Evolutionary conservation across 2,329 filamentous ascomycete species (phyloP).

Genomic region (Ceratocystis diversiconidia): DNA sequence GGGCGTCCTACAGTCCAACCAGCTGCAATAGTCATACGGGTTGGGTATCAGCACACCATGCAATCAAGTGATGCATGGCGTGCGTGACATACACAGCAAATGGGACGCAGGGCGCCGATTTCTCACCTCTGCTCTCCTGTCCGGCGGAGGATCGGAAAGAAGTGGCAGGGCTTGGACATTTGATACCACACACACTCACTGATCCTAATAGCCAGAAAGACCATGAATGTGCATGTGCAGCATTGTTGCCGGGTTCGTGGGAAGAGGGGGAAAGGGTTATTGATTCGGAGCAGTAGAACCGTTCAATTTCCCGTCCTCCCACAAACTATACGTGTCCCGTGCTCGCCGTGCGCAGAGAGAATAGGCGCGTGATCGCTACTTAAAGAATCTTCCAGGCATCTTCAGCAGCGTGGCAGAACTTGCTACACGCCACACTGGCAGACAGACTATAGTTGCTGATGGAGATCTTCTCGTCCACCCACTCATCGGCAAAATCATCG

Average conservation of each 20-base stretch:
- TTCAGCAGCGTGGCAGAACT: constrained; percentile 96
- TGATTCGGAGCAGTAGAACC: neutral
- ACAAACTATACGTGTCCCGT: neutral
- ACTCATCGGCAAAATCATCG: constrained; percentile 87
- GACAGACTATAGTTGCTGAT: constrained; percentile 98
- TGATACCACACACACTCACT: neutral
- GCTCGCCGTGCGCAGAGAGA: neutral
- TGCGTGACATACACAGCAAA: neutral
- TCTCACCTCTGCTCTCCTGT: neutral
- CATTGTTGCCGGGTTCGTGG: neutral
- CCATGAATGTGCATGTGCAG: neutral
- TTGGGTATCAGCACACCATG: neutral
- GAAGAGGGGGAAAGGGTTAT: neutral
- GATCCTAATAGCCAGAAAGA: neutral
- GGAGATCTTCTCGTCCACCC: constrained; percentile 92
- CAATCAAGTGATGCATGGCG: too few species aligned
- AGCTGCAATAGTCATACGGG: neutral
- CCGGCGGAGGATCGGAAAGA: neutral
- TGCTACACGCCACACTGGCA: constrained; percentile 96
- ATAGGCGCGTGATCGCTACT: constrained; percentile 20
- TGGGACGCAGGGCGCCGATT: neutral
- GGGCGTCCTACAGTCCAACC: neutral
- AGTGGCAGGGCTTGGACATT: neutral
- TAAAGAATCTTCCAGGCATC: constrained; percentile 91
- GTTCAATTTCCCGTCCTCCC: neutral